A percentile compares a stretch with the other conserved stretches of the same genome.
phyloP scores from a whole-genome alignment of 352 stramenopile species.

The Globisporangium viniferum region DNA sequence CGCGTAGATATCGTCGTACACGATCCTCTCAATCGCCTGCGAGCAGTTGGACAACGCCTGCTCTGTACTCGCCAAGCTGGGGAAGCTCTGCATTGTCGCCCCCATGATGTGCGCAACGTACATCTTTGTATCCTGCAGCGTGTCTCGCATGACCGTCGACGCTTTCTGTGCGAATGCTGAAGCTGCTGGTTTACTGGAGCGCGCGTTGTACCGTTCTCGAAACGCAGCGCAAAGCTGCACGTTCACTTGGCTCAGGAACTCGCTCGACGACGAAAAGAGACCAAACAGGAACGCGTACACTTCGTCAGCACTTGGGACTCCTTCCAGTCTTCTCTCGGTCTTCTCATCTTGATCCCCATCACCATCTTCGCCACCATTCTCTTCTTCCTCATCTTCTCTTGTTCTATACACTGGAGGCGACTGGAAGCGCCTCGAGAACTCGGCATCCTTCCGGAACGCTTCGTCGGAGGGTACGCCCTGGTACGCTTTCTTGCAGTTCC shows the following conservation, averaged over 20 bases:
- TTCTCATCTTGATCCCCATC: neutral
- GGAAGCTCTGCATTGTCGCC: slow-evolving; percentile 59
- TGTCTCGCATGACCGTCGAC: slow-evolving; percentile 28
- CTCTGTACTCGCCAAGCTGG: slow-evolving; percentile 50
- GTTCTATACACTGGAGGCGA: neutral
- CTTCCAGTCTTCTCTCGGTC: neutral
- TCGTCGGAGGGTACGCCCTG: slow-evolving; percentile 41
- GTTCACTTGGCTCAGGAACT: slow-evolving; percentile 68
- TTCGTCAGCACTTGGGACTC: slow-evolving; percentile 28
- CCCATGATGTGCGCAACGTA: slow-evolving; percentile 58
- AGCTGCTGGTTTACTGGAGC: slow-evolving; percentile 12
- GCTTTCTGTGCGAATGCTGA: neutral
- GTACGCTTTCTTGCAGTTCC: slow-evolving; percentile 56
- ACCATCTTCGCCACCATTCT: neutral
- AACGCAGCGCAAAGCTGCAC: slow-evolving; percentile 50
- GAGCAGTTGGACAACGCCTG: slow-evolving; percentile 45
- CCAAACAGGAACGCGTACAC: slow-evolving; percentile 59
- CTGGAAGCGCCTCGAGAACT: slow-evolving; percentile 55
- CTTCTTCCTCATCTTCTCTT: neutral
- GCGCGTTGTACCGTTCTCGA: slow-evolving; percentile 26
- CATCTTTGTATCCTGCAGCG: slow-evolving; percentile 67
- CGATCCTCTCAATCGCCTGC: slow-evolving; percentile 54
- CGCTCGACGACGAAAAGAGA: slow-evolving; percentile 44
- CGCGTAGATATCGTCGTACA: slow-evolving; percentile 66
- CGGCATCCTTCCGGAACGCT: slow-evolving; percentile 49